These are phyloP conservation scores for Apiospora hydei DNA, from an alignment of 2,329 filamentous ascomycete genomes.

Conservation along the genomic window DNA sequence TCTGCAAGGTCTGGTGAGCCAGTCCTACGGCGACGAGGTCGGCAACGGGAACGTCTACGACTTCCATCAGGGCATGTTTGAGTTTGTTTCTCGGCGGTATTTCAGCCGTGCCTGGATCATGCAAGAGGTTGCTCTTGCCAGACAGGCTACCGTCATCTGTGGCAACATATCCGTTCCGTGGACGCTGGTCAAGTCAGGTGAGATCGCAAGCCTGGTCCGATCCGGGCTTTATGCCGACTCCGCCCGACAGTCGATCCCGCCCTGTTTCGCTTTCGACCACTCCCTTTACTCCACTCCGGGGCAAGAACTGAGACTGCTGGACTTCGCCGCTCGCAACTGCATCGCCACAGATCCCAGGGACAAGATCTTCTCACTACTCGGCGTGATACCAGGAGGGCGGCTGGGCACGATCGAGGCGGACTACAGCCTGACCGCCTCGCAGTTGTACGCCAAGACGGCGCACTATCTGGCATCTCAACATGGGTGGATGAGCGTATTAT, in stretches of 20 bases:
- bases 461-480: conserved; percentile 11
- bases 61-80: neutral
- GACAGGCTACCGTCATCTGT: conserved; percentile 25
- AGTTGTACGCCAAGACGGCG: conserved; percentile 26
- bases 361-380: conserved; percentile 29
- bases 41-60: neutral
- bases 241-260: neutral
- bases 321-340: conserved; percentile 10
- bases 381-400: conserved; percentile 21
- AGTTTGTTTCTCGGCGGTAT: conserved; percentile 24
- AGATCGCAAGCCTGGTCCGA: neutral
- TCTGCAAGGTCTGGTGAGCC: neutral
- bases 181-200: neutral
- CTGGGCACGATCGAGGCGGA: conserved; percentile 22
- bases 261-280: conserved; percentile 20
- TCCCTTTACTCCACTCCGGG: conserved; percentile 4
- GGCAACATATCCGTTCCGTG: conserved; percentile 23
- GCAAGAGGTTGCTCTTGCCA: conserved; percentile 28
- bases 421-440: conserved; percentile 22
- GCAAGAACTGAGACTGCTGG: conserved; percentile 18
- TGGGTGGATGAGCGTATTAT: conserved; percentile 24
- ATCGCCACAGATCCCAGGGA: conserved; percentile 27
- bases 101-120: conserved; percentile 30
- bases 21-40: neutral
- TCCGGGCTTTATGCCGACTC: neutral